Percentiles rank a stretch among this genome's conserved stretches.
These are phyloP conservation scores for Tylopilus subfusipes DNA, from an alignment of 768 basidiomycete genomes.

Conservation along the genomic window DNA sequence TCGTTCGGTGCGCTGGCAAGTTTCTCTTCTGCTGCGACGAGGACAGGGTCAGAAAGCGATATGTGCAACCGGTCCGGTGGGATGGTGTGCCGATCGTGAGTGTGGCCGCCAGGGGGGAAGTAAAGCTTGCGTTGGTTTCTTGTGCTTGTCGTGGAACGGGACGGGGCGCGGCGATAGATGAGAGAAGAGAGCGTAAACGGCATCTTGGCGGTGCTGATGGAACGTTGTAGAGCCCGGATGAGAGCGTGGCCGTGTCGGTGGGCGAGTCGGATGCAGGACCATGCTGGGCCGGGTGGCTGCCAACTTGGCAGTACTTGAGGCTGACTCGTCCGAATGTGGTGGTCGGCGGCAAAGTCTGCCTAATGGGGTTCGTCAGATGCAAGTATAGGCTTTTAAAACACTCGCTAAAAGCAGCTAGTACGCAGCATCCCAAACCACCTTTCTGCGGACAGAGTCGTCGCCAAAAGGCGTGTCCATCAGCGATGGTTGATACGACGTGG, in stretches of 20 bases:
- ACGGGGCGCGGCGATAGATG: not conserved
- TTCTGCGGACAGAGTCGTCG: too few relatives aligned
- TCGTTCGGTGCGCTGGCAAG: conserved; percentile 1
- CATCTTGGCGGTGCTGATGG: conserved; percentile 12
- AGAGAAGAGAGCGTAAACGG: conserved; percentile 2
- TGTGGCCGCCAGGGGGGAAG: conserved; percentile 13
- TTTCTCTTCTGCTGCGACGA: conserved; percentile 17
- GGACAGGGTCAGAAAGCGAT: conserved; percentile 24
- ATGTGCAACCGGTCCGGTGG: conserved; percentile 15
- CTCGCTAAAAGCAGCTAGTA: too few relatives aligned
- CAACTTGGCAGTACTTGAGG: conserved; percentile 7
- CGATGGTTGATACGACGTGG: too few relatives aligned
- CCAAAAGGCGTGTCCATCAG: too few relatives aligned
- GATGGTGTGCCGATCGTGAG: conserved; percentile 8
- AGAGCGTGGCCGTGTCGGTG: not conserved
- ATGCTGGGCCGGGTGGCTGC: conserved; percentile 5
- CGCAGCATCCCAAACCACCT: too few relatives aligned
- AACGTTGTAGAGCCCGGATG: not conserved
- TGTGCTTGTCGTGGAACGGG: not conserved
- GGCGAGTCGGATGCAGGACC: not conserved
- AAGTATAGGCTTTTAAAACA: too few relatives aligned
- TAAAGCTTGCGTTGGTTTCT: conserved; percentile 3
- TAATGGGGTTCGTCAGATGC: too few relatives aligned
- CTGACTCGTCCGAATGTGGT: conserved; percentile 5
- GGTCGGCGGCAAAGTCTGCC: not conserved